Base-by-base conservation (phyloP, 108 stramenopile species). In the Nitzschia inconspicua region DNA sequence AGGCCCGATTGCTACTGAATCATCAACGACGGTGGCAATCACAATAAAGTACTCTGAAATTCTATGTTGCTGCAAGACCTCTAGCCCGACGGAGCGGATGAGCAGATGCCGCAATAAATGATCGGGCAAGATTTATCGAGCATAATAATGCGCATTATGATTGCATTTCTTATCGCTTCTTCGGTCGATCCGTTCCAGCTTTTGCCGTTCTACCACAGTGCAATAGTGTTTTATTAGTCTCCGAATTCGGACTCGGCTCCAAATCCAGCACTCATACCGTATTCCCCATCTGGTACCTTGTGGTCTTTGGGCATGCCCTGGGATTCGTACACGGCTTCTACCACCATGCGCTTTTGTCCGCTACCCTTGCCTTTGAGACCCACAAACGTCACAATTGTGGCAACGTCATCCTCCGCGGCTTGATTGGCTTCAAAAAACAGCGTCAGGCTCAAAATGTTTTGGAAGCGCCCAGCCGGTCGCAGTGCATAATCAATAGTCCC, bases 331-430 rank as follows among this genome's bases (percentile, higher is more conserved):
- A 90, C 65, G 11, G 82, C 66, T 26, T 93, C 81, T 4, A 93
- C 92, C 5, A 79, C 86, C 56, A 71, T 49, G 9, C 88, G 80
- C 50, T 80, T 85, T 47, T 72, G 60, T 26, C 74, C 65, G 41
- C 80, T 87, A 3, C 92, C 92, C 52, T 84, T 84, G 4, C 92
- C 92, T 59, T 93, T 93, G 46, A 93, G 63, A 10, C 92, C 92
- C 26, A 93, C 75, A 60, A 79, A 93, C 3, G 82, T 88, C 25
- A 93, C 75, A 41, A 85, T 72, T 9, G 92, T 90, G 1, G 75
- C 66, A 3, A 72, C 52, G 4, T 69, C 60, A 31, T 77, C 83
- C 7, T 70, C 74, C 8, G 61, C 70, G 5, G 51, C 67, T 63
- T 78, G 81, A 70, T 93, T 93, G 58, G 82, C 76, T 36, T 49